Conservation (phyloP, 73 alveolate species). For the Tetrahymena thermophila region DNA sequence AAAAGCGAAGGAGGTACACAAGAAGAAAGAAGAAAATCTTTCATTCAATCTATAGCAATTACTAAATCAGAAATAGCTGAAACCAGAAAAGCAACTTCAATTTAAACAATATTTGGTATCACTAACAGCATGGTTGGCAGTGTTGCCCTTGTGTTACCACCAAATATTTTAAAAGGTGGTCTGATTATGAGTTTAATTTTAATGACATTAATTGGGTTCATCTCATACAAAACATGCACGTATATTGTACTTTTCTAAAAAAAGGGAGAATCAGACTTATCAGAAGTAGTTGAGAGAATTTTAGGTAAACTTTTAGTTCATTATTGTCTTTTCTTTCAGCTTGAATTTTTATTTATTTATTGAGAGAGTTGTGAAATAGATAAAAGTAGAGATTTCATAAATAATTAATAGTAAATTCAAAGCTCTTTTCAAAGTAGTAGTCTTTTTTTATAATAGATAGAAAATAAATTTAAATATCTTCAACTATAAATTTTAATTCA, state of each 20-base stretch:
- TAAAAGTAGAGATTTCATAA: too few species aligned
- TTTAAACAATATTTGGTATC: not conserved
- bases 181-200: not conserved
- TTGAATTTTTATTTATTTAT: too few species aligned
- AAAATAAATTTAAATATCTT: too few species aligned
- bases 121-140: not conserved
- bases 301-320: not conserved
- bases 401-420: too few species aligned
- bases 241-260: not conserved
- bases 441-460: too few species aligned
- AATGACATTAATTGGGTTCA: not conserved
- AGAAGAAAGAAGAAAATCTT: not conserved
- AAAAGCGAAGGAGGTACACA: not conserved
- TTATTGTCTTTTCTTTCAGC: not conserved
- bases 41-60: not conserved
- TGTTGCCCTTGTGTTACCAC: not conserved
- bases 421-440: too few species aligned
- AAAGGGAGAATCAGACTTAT: not conserved
- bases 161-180: not conserved
- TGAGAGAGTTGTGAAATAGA: too few species aligned
- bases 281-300: not conserved
- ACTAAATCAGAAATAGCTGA: not conserved
- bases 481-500: too few species aligned
- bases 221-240: not conserved
- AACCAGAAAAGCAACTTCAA: not conserved